phyloP scores from a whole-genome alignment of 169 alveolate species.

The Ichthyophthirius multifiliis region DNA sequence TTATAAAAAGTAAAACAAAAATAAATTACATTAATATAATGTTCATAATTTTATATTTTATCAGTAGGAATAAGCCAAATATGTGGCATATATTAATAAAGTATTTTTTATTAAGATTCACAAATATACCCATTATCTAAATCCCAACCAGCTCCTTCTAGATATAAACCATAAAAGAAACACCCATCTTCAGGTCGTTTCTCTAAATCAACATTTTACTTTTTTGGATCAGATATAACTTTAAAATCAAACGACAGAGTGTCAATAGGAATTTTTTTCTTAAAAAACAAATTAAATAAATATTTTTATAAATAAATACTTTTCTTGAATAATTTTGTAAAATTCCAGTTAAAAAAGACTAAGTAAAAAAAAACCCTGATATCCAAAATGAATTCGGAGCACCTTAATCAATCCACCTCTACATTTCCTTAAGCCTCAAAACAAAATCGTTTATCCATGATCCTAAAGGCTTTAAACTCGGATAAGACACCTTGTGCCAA shows the following conservation, averaged over 20 bases:
- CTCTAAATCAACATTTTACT: conserved; percentile 42
- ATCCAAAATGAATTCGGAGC: conserved; percentile 84
- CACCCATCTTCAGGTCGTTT: conserved; percentile 83
- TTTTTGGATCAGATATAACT: conserved; percentile 65
- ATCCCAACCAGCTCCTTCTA: conserved; percentile 91
- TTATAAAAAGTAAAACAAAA: neutral
- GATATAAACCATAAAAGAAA: conserved; percentile 81
- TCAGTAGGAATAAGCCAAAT: conserved; percentile 79
- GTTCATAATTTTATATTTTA: conserved; percentile 39
- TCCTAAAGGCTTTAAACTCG: conserved; percentile 84
- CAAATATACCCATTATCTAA: conserved; percentile 57
- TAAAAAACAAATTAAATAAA: neutral
- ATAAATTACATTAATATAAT: conserved; percentile 1
- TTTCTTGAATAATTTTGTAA: conserved; percentile 81
- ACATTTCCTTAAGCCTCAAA: conserved; percentile 73
- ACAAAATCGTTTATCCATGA: conserved; percentile 82
- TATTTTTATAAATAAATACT: neutral
- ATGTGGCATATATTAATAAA: conserved; percentile 68
- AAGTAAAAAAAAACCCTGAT: conserved; percentile 84
- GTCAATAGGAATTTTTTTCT: conserved; percentile 80
- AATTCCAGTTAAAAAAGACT: conserved; percentile 81
- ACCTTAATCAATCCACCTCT: conserved; percentile 81
- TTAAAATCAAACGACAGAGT: conserved; percentile 74
- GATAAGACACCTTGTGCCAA: conserved; percentile 80
- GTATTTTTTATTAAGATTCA: conserved; percentile 81